Conservation (phyloP, 2,329 filamentous ascomycete genomes). For the Sclerotiophoma versabilis region DNA sequence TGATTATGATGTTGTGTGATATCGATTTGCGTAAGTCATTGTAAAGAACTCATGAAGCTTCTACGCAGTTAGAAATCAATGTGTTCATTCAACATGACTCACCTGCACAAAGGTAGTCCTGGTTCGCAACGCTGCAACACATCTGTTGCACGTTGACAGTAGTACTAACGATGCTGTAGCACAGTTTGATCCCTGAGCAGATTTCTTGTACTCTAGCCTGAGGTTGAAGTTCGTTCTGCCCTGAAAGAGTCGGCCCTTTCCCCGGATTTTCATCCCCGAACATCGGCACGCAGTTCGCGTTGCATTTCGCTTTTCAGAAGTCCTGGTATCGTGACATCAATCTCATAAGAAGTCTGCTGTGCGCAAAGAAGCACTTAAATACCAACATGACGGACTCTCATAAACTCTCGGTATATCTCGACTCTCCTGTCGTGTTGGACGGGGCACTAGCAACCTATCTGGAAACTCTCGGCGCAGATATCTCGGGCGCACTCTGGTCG, state of each 20-base stretch:
- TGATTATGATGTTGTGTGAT: background rate
- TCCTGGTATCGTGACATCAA: background rate
- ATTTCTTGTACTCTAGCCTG: background rate
- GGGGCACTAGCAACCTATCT: conserved; percentile 58
- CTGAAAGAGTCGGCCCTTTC: conserved; percentile 9
- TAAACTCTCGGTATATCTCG: conserved; percentile 29
- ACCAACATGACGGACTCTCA: conserved; percentile 1
- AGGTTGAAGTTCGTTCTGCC: background rate
- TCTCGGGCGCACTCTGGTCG: conserved; percentile 56
- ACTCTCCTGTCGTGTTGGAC: conserved; percentile 51
- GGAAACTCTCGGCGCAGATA: conserved; percentile 53
- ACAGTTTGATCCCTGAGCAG: background rate
- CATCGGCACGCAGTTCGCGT: conserved; percentile 6
- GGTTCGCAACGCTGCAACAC: background rate
- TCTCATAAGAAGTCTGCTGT: background rate
- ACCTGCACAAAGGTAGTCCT: background rate
- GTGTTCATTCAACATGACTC: background rate
- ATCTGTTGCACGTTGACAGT: background rate
- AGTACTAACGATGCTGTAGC: background rate
- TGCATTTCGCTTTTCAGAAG: background rate
- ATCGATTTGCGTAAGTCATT: background rate
- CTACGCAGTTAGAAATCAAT: background rate
- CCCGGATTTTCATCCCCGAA: conserved; percentile 13
- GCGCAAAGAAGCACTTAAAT: background rate
- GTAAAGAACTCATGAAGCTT: no score